Conservation (phyloP, 1,284 basidiomycete genomes). For the Microbotryum intermedium region DNA sequence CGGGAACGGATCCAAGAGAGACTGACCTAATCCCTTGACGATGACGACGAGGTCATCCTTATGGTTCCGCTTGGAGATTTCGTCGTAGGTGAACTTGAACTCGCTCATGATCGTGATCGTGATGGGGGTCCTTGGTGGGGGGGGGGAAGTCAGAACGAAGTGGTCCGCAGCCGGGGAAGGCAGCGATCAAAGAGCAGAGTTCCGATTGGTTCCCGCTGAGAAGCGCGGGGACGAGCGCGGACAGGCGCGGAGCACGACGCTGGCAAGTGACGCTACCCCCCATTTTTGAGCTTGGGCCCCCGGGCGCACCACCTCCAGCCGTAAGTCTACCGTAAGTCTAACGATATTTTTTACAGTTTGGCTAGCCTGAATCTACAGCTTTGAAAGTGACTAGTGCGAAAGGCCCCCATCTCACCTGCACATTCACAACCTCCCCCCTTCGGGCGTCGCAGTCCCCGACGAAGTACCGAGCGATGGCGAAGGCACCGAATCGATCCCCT, state of each 20-base stretch:
- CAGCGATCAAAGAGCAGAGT: no score
- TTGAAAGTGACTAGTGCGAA: not conserved
- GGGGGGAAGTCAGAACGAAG: not conserved
- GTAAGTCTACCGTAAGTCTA: no score
- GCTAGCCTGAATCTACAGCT: slow-evolving; percentile 1
- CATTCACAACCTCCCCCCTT: no score
- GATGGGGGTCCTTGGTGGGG: not conserved
- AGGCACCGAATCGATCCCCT: slow-evolving; percentile 3
- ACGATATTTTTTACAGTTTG: no score
- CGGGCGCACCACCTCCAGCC: no score
- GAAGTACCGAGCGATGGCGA: slow-evolving; percentile 4
- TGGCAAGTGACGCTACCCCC: no score
- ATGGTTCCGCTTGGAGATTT: slow-evolving; percentile 60
- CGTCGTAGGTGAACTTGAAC: slow-evolving; percentile 37
- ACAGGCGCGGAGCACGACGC: no score
- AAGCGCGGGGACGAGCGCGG: not conserved
- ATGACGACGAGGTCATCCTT: slow-evolving; percentile 79
- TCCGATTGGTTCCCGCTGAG: not conserved
- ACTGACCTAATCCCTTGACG: slow-evolving; percentile 39
- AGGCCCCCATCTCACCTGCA: not conserved
- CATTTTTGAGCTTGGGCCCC: no score
- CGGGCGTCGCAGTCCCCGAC: no score
- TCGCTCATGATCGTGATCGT: not conserved
- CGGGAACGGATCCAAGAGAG: not conserved
- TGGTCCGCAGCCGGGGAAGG: no score